Evolutionary conservation across 768 basidiomycete genomes (phyloP).

Genomic region (Phanerodontia chrysosporium): DNA sequence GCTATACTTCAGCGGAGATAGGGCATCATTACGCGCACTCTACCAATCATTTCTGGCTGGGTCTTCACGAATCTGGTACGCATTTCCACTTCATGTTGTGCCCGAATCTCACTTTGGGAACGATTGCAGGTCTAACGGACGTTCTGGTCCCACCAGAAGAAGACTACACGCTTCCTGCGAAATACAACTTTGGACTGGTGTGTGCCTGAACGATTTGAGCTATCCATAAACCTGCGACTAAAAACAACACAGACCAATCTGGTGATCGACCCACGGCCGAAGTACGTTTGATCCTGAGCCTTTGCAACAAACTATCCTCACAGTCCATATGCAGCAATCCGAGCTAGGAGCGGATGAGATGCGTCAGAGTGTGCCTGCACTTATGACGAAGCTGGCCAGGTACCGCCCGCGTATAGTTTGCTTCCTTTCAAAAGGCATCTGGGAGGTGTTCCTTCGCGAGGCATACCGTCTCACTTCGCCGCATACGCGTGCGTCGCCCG

Average conservation of each 20-base stretch:
- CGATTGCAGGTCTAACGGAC: constrained; percentile 50
- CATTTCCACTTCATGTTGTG: neutral
- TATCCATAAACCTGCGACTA: too few relatives aligned
- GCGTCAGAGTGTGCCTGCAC: constrained; percentile 44
- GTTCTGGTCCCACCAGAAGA: constrained; percentile 49
- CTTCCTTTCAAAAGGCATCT: constrained; percentile 74
- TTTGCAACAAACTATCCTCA: neutral
- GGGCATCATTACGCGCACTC: constrained; percentile 82
- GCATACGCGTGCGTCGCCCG: neutral
- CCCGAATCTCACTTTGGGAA: neutral
- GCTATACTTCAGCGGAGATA: constrained; percentile 56
- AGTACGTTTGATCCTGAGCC: constrained; percentile 29
- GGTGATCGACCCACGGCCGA: constrained; percentile 64
- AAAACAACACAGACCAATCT: constrained; percentile 59
- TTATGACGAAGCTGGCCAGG: constrained; percentile 56
- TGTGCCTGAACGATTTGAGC: too few relatives aligned
- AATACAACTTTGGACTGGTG: constrained; percentile 64
- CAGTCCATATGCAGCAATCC: constrained; percentile 36
- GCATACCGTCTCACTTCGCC: neutral
- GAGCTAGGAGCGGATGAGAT: constrained; percentile 55
- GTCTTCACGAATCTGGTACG: constrained; percentile 61
- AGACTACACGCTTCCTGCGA: constrained; percentile 54
- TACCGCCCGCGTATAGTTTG: constrained; percentile 66
- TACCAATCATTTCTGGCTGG: constrained; percentile 81
- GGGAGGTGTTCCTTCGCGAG: constrained; percentile 28